A percentile compares a stretch with the other conserved stretches of the same genome.
Evolutionary conservation across 2,329 filamentous ascomycete genomes (phyloP).

Genomic region (Aspergillus sp.): DNA sequence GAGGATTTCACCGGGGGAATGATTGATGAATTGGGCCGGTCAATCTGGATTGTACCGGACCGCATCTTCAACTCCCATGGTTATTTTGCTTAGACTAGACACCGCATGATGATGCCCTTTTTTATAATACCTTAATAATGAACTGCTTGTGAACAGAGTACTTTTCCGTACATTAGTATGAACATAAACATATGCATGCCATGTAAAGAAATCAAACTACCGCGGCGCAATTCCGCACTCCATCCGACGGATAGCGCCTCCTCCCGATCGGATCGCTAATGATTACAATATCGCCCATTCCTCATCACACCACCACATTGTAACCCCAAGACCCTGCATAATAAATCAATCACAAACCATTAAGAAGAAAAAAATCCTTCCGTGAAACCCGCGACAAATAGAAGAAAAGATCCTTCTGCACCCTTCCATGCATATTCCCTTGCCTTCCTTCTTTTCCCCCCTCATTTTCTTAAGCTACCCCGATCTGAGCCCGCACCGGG

Average conservation of each 20-base stretch:
- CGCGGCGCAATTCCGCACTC: slow-evolving; percentile 6
- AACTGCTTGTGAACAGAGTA: no score
- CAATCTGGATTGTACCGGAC: neutral
- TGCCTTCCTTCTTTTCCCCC: neutral
- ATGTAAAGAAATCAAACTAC: no score
- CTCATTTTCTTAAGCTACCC: neutral
- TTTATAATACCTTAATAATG: neutral
- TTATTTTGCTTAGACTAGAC: slow-evolving; percentile 1
- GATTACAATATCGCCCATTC: slow-evolving; percentile 3
- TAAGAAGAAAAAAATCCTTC: neutral
- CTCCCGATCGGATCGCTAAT: slow-evolving; percentile 4
- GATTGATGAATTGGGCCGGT: neutral
- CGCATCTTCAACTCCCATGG: neutral
- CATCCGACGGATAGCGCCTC: neutral
- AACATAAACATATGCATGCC: no score
- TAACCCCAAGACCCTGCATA: neutral
- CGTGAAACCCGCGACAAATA: no score
- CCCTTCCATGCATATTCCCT: neutral
- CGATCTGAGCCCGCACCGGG: neutral
- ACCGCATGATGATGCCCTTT: neutral
- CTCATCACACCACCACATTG: neutral
- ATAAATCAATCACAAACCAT: neutral
- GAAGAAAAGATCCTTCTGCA: neutral
- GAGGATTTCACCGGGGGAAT: neutral
- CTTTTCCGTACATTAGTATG: no score